Percentiles rank a stretch among this genome's conserved stretches.
Evolutionary conservation across 352 stramenopile genomes (phyloP).

Genomic region (Detonula confervacea): DNA sequence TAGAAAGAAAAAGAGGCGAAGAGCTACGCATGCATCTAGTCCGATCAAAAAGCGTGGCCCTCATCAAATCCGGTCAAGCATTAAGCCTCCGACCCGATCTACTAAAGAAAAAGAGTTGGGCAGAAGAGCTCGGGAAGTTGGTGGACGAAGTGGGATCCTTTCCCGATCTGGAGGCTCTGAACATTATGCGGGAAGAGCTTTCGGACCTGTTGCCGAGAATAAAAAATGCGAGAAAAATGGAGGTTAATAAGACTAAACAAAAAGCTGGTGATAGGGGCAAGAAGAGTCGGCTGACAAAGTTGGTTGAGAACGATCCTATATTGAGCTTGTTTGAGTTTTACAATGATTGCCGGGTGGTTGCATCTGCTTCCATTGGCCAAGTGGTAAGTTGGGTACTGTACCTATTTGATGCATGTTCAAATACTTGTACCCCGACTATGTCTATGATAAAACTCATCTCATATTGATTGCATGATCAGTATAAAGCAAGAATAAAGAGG

Average conservation of each 20-base stretch:
- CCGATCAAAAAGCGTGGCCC: conserved; percentile 69
- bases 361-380: conserved; percentile 83
- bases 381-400: conserved; percentile 35
- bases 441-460: conserved; percentile 12
- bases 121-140: conserved; percentile 86
- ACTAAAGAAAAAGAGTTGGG: conserved; percentile 85
- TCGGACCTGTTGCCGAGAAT: conserved; percentile 65
- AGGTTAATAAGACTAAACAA: conserved; percentile 32
- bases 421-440: background rate
- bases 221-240: conserved; percentile 45
- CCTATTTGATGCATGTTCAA: background rate
- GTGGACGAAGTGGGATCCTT: conserved; percentile 88
- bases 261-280: conserved; percentile 16
- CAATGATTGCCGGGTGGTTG: conserved; percentile 68
- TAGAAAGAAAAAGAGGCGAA: conserved; percentile 73
- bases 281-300: conserved; percentile 53
- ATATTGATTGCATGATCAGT: background rate
- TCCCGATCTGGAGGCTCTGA: conserved; percentile 84
- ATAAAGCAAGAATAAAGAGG: conserved; percentile 67
- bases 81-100: conserved; percentile 86
- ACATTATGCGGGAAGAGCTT: conserved; percentile 86
- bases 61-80: conserved; percentile 86
- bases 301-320: conserved; percentile 73
- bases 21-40: conserved; percentile 73
- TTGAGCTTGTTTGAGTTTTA: conserved; percentile 83